A percentile compares a stretch with the other conserved stretches of the same genome.
phyloP scores from a whole-genome alignment of 345 rosid species.

The Ceriops decandra region DNA sequence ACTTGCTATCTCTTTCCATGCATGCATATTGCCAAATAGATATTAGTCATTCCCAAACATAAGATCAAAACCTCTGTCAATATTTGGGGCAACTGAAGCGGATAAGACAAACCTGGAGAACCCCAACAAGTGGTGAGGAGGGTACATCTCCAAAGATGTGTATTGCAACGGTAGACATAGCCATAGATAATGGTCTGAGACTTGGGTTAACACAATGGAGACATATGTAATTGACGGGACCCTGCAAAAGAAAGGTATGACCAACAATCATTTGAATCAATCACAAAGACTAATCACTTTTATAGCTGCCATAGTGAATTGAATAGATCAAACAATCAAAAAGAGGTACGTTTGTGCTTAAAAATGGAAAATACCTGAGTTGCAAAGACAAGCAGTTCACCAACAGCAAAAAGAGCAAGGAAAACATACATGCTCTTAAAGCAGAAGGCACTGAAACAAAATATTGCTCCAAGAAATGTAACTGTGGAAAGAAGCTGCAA shows the following conservation, averaged over 20 bases:
- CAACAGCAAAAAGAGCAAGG: conserved; percentile 70
- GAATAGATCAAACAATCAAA: conserved; percentile 2
- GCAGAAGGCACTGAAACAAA: conserved; percentile 83
- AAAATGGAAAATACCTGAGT: conserved; percentile 57
- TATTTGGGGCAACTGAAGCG: conserved; percentile 2
- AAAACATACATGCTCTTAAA: conserved; percentile 79
- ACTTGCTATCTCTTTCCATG: background rate
- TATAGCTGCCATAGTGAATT: background rate
- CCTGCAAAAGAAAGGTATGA: conserved; percentile 38
- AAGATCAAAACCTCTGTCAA: background rate
- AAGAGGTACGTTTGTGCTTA: background rate
- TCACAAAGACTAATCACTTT: too few relatives aligned
- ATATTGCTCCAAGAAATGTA: conserved; percentile 68
- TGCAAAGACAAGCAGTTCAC: conserved; percentile 85
- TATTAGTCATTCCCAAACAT: background rate
- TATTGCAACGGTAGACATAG: conserved; percentile 81
- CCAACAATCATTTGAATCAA: too few relatives aligned
- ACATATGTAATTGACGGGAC: conserved; percentile 88
- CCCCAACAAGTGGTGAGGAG: conserved; percentile 95
- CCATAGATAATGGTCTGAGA: conserved; percentile 94
- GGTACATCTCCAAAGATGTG: conserved; percentile 98
- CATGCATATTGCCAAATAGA: background rate
- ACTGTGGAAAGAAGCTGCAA: conserved; percentile 75
- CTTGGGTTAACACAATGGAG: conserved; percentile 90
- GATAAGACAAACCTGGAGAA: conserved; percentile 59